A percentile compares a stretch with the other conserved stretches of the same genome.
Evolutionary conservation across 1,284 basidiomycete genomes (phyloP).

Genomic region (Bjerkandera adusta): DNA sequence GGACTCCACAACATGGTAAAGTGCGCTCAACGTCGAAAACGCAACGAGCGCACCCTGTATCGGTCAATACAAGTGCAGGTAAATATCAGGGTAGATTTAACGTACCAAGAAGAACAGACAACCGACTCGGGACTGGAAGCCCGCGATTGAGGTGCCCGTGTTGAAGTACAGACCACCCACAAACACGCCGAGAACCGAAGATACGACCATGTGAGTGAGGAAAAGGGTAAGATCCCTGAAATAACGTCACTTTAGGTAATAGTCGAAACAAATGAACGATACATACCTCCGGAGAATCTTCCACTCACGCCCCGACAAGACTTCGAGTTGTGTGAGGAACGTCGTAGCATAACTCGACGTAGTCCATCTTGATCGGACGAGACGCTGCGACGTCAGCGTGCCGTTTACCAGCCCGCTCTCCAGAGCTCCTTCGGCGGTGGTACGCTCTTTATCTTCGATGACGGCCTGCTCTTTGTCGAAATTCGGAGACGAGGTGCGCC

Average conservation of each 20-base stretch:
- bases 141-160: conserved; percentile 77
- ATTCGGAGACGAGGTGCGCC: not conserved
- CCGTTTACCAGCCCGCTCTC: too few species aligned
- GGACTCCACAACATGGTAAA: conserved; percentile 82
- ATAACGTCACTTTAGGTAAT: not conserved
- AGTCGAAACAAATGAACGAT: not conserved
- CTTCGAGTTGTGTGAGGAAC: conserved; percentile 85
- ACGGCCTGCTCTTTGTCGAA: not conserved
- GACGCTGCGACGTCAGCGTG: too few species aligned
- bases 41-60: conserved; percentile 78
- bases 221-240: conserved; percentile 79
- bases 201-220: conserved; percentile 69
- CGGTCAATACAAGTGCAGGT: not conserved
- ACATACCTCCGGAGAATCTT: conserved; percentile 69
- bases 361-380: conserved; percentile 1
- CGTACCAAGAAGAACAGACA: conserved; percentile 85
- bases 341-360: conserved; percentile 55
- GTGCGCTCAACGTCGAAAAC: conserved; percentile 83
- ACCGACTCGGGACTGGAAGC: conserved; percentile 91
- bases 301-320: conserved; percentile 80
- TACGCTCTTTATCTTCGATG: not conserved
- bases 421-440: too few species aligned
- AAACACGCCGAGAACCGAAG: conserved; percentile 77
- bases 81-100: conserved; percentile 10
- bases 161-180: conserved; percentile 85